Evolutionary conservation across 495 filamentous ascomycete genomes (phyloP).

Genomic region (Tirmania nivea): DNA sequence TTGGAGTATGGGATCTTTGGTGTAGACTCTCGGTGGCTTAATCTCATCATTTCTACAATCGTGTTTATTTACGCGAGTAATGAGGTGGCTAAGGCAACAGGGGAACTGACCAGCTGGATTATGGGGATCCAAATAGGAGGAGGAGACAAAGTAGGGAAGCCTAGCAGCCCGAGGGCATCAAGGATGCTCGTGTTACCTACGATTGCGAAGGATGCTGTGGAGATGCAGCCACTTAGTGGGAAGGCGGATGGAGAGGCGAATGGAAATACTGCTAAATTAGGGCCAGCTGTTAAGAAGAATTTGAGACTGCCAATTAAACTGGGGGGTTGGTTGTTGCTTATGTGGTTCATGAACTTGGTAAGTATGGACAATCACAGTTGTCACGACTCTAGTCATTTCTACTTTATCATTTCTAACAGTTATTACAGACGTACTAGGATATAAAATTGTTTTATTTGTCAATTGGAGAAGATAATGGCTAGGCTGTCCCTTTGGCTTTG

Average conservation of each 20-base stretch:
- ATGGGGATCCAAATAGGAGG: slow-evolving; percentile 14
- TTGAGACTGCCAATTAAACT: slow-evolving; percentile 7
- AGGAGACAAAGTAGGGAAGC: not conserved
- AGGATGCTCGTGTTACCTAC: not conserved
- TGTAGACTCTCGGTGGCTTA: slow-evolving; percentile 12
- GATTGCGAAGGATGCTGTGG: not conserved
- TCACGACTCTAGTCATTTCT: too few relatives aligned
- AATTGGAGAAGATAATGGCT: too few relatives aligned
- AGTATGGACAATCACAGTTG: not conserved
- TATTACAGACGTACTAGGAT: too few relatives aligned
- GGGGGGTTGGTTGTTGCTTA: slow-evolving; percentile 3
- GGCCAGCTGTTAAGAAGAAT: slow-evolving; percentile 1
- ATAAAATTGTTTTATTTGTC: too few relatives aligned
- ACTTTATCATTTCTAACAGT: too few relatives aligned
- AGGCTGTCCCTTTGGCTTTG: too few relatives aligned
- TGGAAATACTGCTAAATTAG: not conserved
- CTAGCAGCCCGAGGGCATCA: not conserved
- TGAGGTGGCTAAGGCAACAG: slow-evolving; percentile 21
- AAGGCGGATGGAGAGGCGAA: slow-evolving; percentile 1
- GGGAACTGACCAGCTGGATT: slow-evolving; percentile 23
- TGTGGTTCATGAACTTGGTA: slow-evolving; percentile 5
- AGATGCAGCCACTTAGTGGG: not conserved
- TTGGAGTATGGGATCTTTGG: slow-evolving; percentile 28
- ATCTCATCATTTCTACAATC: slow-evolving; percentile 22
- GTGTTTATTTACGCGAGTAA: slow-evolving; percentile 26